phyloP scores from a whole-genome alignment of 169 alveolate species.

The Plasmodium inui region DNA sequence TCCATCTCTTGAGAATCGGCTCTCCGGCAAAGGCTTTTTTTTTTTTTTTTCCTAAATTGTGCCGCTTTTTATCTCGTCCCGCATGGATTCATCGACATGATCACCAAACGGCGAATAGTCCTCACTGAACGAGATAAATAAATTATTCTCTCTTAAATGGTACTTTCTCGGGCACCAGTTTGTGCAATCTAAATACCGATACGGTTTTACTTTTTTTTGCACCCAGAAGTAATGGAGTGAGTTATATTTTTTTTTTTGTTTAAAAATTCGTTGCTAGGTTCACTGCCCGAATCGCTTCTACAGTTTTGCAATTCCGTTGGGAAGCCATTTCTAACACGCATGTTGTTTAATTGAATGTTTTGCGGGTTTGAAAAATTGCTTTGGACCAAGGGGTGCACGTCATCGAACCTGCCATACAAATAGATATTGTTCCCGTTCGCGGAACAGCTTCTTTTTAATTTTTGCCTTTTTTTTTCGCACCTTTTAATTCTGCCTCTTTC shows the following conservation, averaged over 20 bases:
- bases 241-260: background rate
- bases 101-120: constrained; percentile 8
- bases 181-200: background rate
- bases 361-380: background rate
- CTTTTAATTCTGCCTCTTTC: background rate
- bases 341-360: background rate
- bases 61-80: background rate
- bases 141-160: background rate
- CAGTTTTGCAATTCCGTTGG: constrained; percentile 1
- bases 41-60: background rate
- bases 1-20: background rate
- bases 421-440: too few relatives aligned
- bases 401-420: background rate
- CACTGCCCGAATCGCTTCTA: background rate
- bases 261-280: background rate
- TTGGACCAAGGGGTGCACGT: background rate
- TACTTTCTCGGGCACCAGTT: background rate
- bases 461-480: background rate
- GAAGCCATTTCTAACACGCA: constrained; percentile 4
- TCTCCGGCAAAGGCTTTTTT: background rate
- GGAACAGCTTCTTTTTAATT: too few relatives aligned
- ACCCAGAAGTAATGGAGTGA: background rate
- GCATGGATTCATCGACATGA: background rate
- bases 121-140: constrained; percentile 24
- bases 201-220: background rate